A percentile compares a stretch with the other conserved stretches of the same genome.
phyloP scores from a whole-genome alignment of 306 rosid genomes.

The Sphenostylis stenocarpa region DNA sequence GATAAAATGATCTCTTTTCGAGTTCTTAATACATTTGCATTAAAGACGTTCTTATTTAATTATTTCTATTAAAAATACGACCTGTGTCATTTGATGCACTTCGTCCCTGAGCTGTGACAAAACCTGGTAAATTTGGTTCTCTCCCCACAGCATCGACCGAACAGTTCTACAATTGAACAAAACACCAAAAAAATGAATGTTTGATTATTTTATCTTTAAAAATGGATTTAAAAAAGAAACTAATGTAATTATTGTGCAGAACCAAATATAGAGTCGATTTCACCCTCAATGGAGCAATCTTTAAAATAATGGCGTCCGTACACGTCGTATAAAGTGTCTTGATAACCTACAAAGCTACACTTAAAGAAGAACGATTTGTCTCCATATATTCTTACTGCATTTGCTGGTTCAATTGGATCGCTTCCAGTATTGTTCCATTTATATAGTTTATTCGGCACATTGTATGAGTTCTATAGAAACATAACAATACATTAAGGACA shows the following conservation, averaged over 20 bases:
- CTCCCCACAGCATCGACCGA: constrained; percentile 11
- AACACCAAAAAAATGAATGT: neutral
- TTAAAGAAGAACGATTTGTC: neutral
- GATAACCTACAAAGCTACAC: constrained; percentile 19
- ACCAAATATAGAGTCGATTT: constrained; percentile 45
- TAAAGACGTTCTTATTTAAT: too few species aligned
- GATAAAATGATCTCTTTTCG: too few species aligned
- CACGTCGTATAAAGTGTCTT: constrained; percentile 42
- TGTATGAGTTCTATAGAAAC: neutral
- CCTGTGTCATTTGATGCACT: neutral
- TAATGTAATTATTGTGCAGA: neutral
- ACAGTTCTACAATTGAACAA: constrained; percentile 23
- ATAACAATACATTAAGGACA: neutral
- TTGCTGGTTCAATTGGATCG: neutral
- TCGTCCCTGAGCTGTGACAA: constrained; percentile 42
- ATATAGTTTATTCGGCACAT: too few species aligned
- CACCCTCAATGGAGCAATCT: constrained; percentile 36
- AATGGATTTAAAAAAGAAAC: neutral
- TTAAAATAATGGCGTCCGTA: constrained; percentile 20
- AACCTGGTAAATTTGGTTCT: neutral
- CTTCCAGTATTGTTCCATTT: neutral
- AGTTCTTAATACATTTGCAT: too few species aligned
- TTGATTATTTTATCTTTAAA: neutral
- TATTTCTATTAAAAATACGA: too few species aligned
- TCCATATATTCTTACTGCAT: neutral